Conservation (phyloP, 179 eudicot species). For the Spergularia azorica region DNA sequence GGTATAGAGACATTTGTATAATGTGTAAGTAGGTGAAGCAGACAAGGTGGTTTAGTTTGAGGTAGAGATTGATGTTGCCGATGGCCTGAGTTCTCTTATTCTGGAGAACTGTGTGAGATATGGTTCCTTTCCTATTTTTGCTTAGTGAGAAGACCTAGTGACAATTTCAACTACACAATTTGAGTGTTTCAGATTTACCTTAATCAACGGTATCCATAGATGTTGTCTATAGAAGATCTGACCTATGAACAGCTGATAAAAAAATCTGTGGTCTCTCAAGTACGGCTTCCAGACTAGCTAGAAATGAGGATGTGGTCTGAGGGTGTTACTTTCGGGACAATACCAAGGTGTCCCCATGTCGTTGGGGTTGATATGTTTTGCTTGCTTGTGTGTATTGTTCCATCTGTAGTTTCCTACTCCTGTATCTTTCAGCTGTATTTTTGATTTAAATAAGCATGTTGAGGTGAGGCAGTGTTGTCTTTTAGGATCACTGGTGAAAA, state of each 20-base stretch:
- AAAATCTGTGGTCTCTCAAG: too few species aligned
- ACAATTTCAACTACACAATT: background rate
- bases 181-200: background rate
- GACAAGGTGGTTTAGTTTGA: too few species aligned
- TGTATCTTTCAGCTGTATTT: background rate
- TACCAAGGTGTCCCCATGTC: too few species aligned
- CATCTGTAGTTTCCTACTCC: background rate
- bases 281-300: too few species aligned
- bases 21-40: too few species aligned
- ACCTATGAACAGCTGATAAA: too few species aligned
- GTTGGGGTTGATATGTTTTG: background rate
- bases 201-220: background rate
- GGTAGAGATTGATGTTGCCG: too few species aligned
- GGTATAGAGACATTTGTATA: too few species aligned
- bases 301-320: too few species aligned
- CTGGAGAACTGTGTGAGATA: background rate
- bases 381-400: background rate
- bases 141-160: background rate
- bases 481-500: constrained; percentile 86
- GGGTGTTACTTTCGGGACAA: too few species aligned
- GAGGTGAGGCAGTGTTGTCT: constrained; percentile 34
- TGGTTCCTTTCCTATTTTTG: background rate
- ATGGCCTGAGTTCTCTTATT: too few species aligned
- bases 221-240: background rate
- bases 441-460: constrained; percentile 21